Evolutionary conservation across 2,329 filamentous ascomycete genomes (phyloP).

Genomic region (Aspergillus tanneri): DNA sequence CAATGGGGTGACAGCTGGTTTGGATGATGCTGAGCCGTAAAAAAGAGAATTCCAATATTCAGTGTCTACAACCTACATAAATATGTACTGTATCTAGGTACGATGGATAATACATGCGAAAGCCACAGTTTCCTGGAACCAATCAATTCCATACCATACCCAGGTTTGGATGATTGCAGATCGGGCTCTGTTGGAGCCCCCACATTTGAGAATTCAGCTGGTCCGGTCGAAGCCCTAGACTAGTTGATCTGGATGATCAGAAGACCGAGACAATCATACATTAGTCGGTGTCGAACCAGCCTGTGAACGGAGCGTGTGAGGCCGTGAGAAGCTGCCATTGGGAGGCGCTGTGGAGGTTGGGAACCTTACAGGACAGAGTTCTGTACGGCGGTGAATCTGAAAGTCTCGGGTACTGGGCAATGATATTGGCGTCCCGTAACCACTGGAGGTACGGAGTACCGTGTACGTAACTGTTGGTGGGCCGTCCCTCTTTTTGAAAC

Average conservation of each 20-base stretch:
- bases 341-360: slow-evolving; percentile 4
- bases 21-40: slow-evolving; percentile 30
- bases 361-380: too few species aligned
- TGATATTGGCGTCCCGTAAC: neutral
- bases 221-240: too few species aligned
- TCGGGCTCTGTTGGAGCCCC: too few species aligned
- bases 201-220: too few species aligned
- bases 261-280: neutral
- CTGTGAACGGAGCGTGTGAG: slow-evolving; percentile 14
- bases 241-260: slow-evolving; percentile 6
- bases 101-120: too few species aligned
- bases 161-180: too few species aligned
- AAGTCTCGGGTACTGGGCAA: slow-evolving; percentile 1
- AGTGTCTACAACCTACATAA: too few species aligned
- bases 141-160: too few species aligned
- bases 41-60: too few species aligned
- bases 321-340: slow-evolving; percentile 9
- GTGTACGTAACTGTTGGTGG: slow-evolving; percentile 11
- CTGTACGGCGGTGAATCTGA: slow-evolving; percentile 7
- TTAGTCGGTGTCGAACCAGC: neutral
- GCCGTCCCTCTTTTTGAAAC: slow-evolving; percentile 11
- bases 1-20: slow-evolving; percentile 40
- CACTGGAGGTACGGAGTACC: slow-evolving; percentile 7
- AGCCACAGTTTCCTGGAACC: too few species aligned
- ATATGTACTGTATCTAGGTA: too few species aligned